Percentiles rank a stretch among this genome's conserved stretches.
These are phyloP conservation scores for Inga laurina DNA, from an alignment of 306 rosid genomes.

Conservation along the genomic window DNA sequence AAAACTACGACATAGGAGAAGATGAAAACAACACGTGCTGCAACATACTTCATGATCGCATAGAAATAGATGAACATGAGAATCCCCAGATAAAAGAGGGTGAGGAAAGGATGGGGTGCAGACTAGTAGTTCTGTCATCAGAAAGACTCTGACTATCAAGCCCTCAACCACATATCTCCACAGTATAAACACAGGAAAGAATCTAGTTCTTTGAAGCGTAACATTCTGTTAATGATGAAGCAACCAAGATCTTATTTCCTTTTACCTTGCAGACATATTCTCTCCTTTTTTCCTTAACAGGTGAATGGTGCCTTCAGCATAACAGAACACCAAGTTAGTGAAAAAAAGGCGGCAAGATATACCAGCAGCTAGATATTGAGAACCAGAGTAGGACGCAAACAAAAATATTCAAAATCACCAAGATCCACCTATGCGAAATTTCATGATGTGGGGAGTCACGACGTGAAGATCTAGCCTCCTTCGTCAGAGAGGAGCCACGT, in stretches of 20 bases:
- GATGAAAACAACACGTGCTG: slow-evolving; percentile 28
- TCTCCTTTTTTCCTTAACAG: slow-evolving; percentile 98
- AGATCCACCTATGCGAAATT: slow-evolving; percentile 92
- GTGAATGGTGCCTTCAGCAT: slow-evolving; percentile 99
- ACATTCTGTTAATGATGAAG: slow-evolving; percentile 58
- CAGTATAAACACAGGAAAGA: slow-evolving; percentile 43
- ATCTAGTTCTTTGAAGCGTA: slow-evolving; percentile 43
- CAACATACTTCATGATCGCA: slow-evolving; percentile 21
- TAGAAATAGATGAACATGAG: slow-evolving; percentile 30
- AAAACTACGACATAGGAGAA: slow-evolving; percentile 29
- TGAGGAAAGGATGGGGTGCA: background rate
- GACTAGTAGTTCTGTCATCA: slow-evolving; percentile 3
- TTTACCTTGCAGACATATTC: slow-evolving; percentile 99
- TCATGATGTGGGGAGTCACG: slow-evolving; percentile 88
- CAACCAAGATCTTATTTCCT: slow-evolving; percentile 53
- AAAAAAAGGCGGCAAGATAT: slow-evolving; percentile 66
- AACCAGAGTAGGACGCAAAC: slow-evolving; percentile 74
- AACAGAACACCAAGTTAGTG: slow-evolving; percentile 94
- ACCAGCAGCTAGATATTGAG: slow-evolving; percentile 79
- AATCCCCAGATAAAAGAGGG: slow-evolving; percentile 25
- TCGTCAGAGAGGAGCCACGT: slow-evolving; percentile 76
- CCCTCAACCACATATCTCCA: slow-evolving; percentile 43
- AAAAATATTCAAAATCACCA: slow-evolving; percentile 64
- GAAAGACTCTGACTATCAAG: slow-evolving; percentile 30
- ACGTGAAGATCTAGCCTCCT: slow-evolving; percentile 75